Evolutionary conservation across 768 basidiomycete genomes (phyloP), one percentile per base, ranked within the genome.

Genomic region (Termitomyces sp.): DNA sequence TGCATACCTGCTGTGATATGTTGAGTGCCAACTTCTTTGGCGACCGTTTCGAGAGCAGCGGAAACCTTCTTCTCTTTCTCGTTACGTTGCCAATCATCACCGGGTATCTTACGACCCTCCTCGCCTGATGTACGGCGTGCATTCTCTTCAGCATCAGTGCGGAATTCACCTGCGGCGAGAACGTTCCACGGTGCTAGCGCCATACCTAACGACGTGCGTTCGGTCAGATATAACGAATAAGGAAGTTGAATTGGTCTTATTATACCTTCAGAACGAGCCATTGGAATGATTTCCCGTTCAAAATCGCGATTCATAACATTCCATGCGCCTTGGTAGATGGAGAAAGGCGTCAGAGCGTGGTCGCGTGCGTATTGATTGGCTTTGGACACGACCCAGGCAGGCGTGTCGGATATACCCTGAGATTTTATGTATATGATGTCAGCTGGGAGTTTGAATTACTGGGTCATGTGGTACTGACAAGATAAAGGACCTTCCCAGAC

Each of bases 401-500:
- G 76, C 0, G 70, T 62, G 32, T 76, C 70, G 13, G 69, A 70
- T 18, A 71, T 55, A 18, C 72, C 71, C 68, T 72, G 20, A 16
- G 39, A n/a, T 7, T 42, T 25, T 42, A 22, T 22, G 3, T 15
- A 25, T n/a, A n/a, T n/a, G n/a, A n/a, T n/a, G n/a, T 25, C 23
- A 42, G 23, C 13, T 9, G 16, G 3, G n/a, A 18, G 18, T 40
- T 40, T 50, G 18, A 41, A 22, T 31, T n/a, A n/a, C n/a, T 51
- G 35, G n/a, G 39, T n/a, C 13, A 29, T 2, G 46, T 27, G 27
- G 38, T 50, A 42, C 64, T 50, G 49, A 71, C 72, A 22, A 72
- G 68, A 58, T 82, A 80, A 5, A 79, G 63, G 16, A 84, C 80
- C 61, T 84, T 85, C 15, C 84, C 76, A 22, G 68, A 61, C 7